Percentiles rank a stretch among this genome's conserved stretches.
phyloP scores from a whole-genome alignment of 495 filamentous ascomycete genomes.

The Achaetomiella virescens region DNA sequence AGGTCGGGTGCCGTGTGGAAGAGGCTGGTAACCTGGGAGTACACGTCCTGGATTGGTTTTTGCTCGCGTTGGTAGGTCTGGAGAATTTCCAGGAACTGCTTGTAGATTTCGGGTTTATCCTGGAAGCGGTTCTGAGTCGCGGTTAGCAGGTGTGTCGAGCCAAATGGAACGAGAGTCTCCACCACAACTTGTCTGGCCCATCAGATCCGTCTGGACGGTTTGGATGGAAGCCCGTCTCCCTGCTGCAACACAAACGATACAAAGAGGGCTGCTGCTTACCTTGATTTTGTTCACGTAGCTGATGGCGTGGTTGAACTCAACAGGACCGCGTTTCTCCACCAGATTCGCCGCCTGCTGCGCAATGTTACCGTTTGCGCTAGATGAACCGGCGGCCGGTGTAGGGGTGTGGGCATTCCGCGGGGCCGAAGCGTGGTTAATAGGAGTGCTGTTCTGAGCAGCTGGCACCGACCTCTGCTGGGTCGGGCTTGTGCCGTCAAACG shows the following conservation, averaged over 20 bases:
- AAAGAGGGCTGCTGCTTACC: constrained; percentile 43
- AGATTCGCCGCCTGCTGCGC: constrained; percentile 48
- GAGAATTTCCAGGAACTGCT: constrained; percentile 96
- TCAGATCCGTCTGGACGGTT: neutral
- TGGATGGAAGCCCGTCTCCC: neutral
- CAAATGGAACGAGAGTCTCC: constrained; percentile 15
- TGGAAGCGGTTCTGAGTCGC: constrained; percentile 79
- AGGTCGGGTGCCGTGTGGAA: constrained; percentile 95
- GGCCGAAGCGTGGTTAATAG: constrained; percentile 32
- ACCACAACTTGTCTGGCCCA: constrained; percentile 11
- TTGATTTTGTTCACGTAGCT: constrained; percentile 99
- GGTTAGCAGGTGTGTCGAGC: constrained; percentile 13
- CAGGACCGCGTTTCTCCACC: constrained; percentile 85
- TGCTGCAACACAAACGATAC: neutral
- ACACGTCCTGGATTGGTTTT: constrained; percentile 97
- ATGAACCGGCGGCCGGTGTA: constrained; percentile 38
- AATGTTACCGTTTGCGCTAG: constrained; percentile 36
- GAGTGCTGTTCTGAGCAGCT: constrained; percentile 59
- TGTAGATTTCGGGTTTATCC: constrained; percentile 94
- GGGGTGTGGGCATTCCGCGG: constrained; percentile 47
- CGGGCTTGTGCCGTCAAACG: constrained; percentile 50
- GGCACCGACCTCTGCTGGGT: constrained; percentile 78
- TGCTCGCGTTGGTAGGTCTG: constrained; percentile 98
- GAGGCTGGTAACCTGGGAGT: constrained; percentile 90
- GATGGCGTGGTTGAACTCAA: constrained; percentile 99